Conservation (phyloP, 2,329 filamentous ascomycete species). For the Phaeosphaeriaceae sp. region DNA sequence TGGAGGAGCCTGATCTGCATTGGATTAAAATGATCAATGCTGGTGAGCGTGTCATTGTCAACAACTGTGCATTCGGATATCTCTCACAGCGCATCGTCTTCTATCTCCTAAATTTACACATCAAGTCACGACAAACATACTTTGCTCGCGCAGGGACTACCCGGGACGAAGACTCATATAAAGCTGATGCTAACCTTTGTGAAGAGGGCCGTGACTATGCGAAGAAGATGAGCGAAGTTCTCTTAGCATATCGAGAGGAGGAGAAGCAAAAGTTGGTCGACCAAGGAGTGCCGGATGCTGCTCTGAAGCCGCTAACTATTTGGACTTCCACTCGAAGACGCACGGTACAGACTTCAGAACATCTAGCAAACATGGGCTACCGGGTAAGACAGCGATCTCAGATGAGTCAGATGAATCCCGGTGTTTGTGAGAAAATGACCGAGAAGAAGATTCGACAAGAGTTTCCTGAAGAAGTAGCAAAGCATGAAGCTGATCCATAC, state of each 20-base stretch:
- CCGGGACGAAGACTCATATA: conserved; percentile 88
- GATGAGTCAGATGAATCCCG: conserved; percentile 96
- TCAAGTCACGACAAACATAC: conserved; percentile 92
- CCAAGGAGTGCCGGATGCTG: conserved; percentile 69
- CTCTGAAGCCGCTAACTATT: conserved; percentile 80
- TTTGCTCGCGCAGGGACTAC: conserved; percentile 88
- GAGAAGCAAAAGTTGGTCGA: conserved; percentile 75
- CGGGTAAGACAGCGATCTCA: conserved; percentile 90
- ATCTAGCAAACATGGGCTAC: conserved; percentile 79
- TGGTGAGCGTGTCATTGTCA: conserved; percentile 89
- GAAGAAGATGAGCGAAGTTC: conserved; percentile 69
- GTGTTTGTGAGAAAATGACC: conserved; percentile 92
- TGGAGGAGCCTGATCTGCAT: conserved; percentile 92
- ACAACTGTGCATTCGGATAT: conserved; percentile 96
- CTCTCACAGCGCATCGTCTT: conserved; percentile 97
- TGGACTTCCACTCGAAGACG: conserved; percentile 94
- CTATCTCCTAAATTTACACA: conserved; percentile 96
- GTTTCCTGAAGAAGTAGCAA: conserved; percentile 89
- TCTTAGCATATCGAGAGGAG: conserved; percentile 82
- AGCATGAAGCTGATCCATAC: conserved; percentile 94
- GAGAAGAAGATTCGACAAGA: conserved; percentile 79
- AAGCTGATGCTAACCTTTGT: conserved; percentile 84
- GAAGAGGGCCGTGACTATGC: conserved; percentile 82
- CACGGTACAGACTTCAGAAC: conserved; percentile 87
- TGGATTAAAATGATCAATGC: conserved; percentile 99